Evolutionary conservation across 805 yeast species (phyloP).

Genomic region (Lipomyces oligophaga): DNA sequence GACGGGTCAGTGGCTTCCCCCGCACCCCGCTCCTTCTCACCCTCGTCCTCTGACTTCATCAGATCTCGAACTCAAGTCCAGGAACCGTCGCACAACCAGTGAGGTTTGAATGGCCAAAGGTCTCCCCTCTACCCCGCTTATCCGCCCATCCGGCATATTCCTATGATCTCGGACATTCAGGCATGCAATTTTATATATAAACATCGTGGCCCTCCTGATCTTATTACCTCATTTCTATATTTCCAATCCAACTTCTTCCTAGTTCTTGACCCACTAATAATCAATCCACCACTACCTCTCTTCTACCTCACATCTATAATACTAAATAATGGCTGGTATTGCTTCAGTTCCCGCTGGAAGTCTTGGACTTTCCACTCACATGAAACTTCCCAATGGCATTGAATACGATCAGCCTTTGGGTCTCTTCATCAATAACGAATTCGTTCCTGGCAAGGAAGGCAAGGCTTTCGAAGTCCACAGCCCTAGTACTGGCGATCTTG

Average conservation of each 20-base stretch:
- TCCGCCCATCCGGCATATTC: no score
- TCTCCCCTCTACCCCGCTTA: no score
- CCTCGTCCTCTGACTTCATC: no score
- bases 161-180: no score
- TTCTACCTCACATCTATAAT: background rate
- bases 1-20: no score
- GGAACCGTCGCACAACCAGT: no score
- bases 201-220: no score
- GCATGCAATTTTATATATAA: no score
- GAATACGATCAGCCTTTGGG: slow-evolving; percentile 78
- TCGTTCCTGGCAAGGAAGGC: slow-evolving; percentile 55
- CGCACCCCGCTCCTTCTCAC: no score
- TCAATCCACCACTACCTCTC: background rate
- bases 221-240: background rate
- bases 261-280: background rate
- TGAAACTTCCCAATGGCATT: slow-evolving; percentile 70
- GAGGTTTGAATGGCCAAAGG: no score
- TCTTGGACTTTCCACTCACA: slow-evolving; percentile 34
- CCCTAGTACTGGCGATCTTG: slow-evolving; percentile 49
- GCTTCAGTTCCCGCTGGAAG: slow-evolving; percentile 10
- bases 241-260: background rate
- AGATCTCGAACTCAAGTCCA: no score
- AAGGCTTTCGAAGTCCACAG: slow-evolving; percentile 56
- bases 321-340: slow-evolving; percentile 15
- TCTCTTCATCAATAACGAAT: slow-evolving; percentile 74